These are phyloP conservation scores for Malassezia vespertilionis DNA, from an alignment of 1,284 basidiomycete genomes.

Conservation along the genomic window DNA sequence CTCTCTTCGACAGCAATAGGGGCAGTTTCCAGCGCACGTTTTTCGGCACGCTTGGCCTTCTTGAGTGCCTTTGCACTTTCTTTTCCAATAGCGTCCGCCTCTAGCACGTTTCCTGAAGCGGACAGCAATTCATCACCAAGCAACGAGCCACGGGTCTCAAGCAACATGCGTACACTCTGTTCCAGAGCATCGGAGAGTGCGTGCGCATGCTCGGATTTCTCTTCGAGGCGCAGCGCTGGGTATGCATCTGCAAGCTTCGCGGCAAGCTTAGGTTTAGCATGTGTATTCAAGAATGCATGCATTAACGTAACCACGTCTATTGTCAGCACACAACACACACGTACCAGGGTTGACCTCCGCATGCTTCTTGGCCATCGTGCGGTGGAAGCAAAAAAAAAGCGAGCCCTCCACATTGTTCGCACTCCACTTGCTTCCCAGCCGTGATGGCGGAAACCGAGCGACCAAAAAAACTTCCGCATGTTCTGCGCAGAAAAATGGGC, in stretches of 20 bases:
- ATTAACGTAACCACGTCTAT: slow-evolving; percentile 7
- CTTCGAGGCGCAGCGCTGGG: slow-evolving; percentile 1
- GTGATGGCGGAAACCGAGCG: no score
- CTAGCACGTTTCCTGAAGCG: not conserved
- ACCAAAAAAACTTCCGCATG: no score
- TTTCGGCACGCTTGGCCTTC: not conserved
- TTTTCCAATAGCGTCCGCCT: not conserved
- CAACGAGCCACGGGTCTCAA: no score
- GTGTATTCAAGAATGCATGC: slow-evolving; percentile 11
- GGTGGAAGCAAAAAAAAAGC: not conserved
- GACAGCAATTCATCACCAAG: not conserved
- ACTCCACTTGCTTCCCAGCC: no score
- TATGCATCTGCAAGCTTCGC: slow-evolving; percentile 12
- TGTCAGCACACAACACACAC: no score
- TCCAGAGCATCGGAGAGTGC: slow-evolving; percentile 7
- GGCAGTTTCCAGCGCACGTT: not conserved
- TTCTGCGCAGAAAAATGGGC: not conserved
- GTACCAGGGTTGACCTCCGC: no score
- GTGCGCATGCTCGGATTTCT: slow-evolving; percentile 1
- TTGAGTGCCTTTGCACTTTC: slow-evolving; percentile 6
- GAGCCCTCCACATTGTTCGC: no score
- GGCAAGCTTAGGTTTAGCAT: slow-evolving; percentile 10
- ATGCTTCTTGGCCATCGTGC: not conserved
- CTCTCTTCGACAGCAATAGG: not conserved
- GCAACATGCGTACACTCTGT: no score